Evolutionary conservation across 2,329 filamentous ascomycete species (phyloP), one percentile per base, ranked within the genome.

Genomic region (Thermoascus crustaceus): DNA sequence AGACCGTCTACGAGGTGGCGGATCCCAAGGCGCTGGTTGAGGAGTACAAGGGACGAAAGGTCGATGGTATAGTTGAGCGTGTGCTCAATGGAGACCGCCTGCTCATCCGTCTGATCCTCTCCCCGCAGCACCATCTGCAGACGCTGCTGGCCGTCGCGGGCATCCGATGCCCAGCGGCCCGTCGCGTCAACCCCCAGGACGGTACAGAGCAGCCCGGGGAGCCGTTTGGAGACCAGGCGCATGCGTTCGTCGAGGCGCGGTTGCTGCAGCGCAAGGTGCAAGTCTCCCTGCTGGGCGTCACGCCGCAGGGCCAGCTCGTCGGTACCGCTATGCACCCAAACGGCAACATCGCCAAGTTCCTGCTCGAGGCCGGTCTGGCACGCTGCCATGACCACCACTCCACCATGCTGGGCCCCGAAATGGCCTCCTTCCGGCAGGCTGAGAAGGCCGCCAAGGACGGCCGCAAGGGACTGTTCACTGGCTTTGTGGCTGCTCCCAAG

Each of bases 311-410:
- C 40, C 85, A 95, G 55, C 74, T 98, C n/a, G 79, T 98, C 36
- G 91, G 84, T 38, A 78, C 79, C 32, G 73, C 98, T 27, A 73
- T 88, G 46, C 91, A 98, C 65, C 88, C 88, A 18, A 78, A 81
- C 41, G 91, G 91, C 44, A 94, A 87, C 63, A 94, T 98, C 58
- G 86, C 88, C 43, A 85, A 85, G 46, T 93, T 94, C 61, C 64
- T 98, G 27, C 77, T 98, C 29, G 79, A 89, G 51, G 85, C 87
- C 35, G 91, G 91, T 50, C 72, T 96, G 37, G 91, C 89, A 25
- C 77, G 86, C 53, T 96, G 89, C 68, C 87, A 88, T 45, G 91
- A 98, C 62, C 88, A 91, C 64, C 91, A 98, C 67, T 94, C 89
- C 1, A 93, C 87, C 24, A 72, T 95, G 66, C 75, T 98, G 7